Conservation (phyloP, 345 rosid genomes). For the Trapa bicornis region DNA sequence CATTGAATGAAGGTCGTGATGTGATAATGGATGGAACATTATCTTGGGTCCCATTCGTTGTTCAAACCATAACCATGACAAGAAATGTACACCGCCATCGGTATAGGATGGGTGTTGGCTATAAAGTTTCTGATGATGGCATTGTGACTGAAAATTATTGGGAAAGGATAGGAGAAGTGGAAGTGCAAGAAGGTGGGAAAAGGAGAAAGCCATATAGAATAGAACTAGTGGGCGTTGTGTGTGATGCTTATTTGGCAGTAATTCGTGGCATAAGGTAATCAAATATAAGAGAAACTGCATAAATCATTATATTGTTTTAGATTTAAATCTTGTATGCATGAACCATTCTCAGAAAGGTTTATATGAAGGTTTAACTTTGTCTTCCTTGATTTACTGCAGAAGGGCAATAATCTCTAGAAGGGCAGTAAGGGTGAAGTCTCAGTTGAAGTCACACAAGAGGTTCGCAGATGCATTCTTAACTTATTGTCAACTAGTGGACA, state of each 20-base stretch:
- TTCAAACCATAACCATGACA: constrained; percentile 82
- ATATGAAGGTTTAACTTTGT: not conserved
- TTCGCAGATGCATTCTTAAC: constrained; percentile 73
- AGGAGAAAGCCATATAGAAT: constrained; percentile 77
- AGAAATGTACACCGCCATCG: constrained; percentile 70
- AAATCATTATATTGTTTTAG: too few relatives aligned
- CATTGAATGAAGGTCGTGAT: constrained; percentile 83
- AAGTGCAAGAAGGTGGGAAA: constrained; percentile 35
- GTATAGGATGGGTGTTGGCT: constrained; percentile 84
- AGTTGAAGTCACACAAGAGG: constrained; percentile 78
- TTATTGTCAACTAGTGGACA: constrained; percentile 73
- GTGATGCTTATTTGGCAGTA: constrained; percentile 89
- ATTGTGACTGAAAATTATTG: constrained; percentile 66
- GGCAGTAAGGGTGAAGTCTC: constrained; percentile 84
- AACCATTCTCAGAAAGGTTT: not conserved
- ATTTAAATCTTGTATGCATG: not conserved
- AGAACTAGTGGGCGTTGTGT: constrained; percentile 87
- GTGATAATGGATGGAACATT: constrained; percentile 95
- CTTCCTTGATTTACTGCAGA: constrained; percentile 29
- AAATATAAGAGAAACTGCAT: not conserved
- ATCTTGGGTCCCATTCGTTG: constrained; percentile 84
- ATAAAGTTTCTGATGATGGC: constrained; percentile 50
- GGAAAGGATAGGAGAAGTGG: constrained; percentile 55
- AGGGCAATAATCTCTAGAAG: constrained; percentile 82
- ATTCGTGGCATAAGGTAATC: constrained; percentile 79